A percentile compares a stretch with the other conserved stretches of the same genome.
Evolutionary conservation across 2,329 filamentous ascomycete genomes (phyloP).

Genomic region (Ceratocystis ficicola): DNA sequence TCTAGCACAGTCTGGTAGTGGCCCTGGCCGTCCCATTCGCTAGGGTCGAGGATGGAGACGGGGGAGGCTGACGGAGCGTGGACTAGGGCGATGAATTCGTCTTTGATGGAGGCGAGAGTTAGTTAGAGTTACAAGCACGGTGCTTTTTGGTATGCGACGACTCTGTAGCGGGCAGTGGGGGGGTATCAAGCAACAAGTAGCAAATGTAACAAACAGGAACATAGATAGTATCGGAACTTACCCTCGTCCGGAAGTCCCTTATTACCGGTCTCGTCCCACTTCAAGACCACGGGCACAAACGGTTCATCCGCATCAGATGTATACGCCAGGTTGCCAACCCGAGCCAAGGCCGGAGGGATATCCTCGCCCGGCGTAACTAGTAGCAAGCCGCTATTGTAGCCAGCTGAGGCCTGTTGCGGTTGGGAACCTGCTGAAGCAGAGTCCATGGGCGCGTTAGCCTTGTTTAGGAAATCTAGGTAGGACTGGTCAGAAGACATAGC

Average conservation of each 20-base stretch:
- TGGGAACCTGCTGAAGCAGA: slow-evolving; percentile 24
- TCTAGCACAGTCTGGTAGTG: slow-evolving; percentile 58
- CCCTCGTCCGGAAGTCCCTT: slow-evolving; percentile 49
- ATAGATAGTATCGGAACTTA: slow-evolving; percentile 30
- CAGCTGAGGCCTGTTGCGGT: slow-evolving; percentile 12
- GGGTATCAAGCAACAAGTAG: background rate
- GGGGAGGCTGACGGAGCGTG: slow-evolving; percentile 39
- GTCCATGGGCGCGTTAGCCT: slow-evolving; percentile 64
- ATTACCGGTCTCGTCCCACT: slow-evolving; percentile 41
- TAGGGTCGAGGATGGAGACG: slow-evolving; percentile 53
- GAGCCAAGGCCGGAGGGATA: slow-evolving; percentile 48
- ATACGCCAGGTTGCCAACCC: slow-evolving; percentile 50
- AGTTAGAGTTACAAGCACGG: background rate
- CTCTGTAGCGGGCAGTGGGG: background rate
- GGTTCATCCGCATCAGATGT: slow-evolving; percentile 74
- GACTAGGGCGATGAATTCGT: slow-evolving; percentile 58
- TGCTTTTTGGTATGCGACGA: background rate
- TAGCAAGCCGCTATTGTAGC: slow-evolving; percentile 35
- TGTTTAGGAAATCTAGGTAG: slow-evolving; percentile 75
- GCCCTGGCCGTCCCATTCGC: slow-evolving; percentile 60
- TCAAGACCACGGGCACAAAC: slow-evolving; percentile 63
- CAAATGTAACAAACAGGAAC: background rate
- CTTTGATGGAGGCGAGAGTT: slow-evolving; percentile 34
- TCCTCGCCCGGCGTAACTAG: slow-evolving; percentile 41
- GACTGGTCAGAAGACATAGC: slow-evolving; percentile 64